phyloP scores from a whole-genome alignment of 2,329 filamentous ascomycete genomes.

The Zelopaecilomyces penicillatus region DNA sequence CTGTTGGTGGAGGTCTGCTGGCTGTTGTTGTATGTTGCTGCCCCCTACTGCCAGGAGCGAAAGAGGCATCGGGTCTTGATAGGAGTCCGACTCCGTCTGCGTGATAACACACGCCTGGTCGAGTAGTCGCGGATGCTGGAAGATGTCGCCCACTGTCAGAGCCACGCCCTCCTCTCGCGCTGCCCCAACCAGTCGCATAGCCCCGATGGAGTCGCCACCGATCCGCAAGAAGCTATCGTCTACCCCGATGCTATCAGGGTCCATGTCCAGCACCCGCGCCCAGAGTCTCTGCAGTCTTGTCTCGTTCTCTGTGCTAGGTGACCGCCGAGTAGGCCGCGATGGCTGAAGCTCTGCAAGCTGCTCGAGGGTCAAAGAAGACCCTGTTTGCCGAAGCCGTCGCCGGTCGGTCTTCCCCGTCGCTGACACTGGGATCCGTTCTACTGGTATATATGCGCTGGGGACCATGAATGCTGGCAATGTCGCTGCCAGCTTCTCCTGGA shows the following conservation, averaged over 20 bases:
- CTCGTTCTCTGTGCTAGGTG: slow-evolving; percentile 1
- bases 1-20: too few species aligned
- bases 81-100: too few species aligned
- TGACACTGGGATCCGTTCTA: background rate
- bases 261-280: slow-evolving; percentile 25
- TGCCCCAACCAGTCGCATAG: slow-evolving; percentile 34
- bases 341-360: slow-evolving; percentile 1
- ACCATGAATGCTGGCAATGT: slow-evolving; percentile 3
- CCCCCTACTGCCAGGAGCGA: too few species aligned
- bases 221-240: slow-evolving; percentile 41
- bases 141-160: slow-evolving; percentile 7
- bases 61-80: too few species aligned
- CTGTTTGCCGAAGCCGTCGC: slow-evolving; percentile 6
- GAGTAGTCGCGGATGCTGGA: background rate
- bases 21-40: too few species aligned
- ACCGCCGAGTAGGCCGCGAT: background rate
- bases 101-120: too few species aligned
- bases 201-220: slow-evolving; percentile 39
- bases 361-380: slow-evolving; percentile 3
- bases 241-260: slow-evolving; percentile 24
- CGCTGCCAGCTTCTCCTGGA: background rate
- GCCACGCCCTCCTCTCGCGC: slow-evolving; percentile 2
- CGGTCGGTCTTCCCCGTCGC: slow-evolving; percentile 8
- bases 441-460: slow-evolving; percentile 3
- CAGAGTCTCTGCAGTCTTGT: slow-evolving; percentile 24